Conservation (phyloP, 768 basidiomycete species). For the Amanita exitialis region DNA sequence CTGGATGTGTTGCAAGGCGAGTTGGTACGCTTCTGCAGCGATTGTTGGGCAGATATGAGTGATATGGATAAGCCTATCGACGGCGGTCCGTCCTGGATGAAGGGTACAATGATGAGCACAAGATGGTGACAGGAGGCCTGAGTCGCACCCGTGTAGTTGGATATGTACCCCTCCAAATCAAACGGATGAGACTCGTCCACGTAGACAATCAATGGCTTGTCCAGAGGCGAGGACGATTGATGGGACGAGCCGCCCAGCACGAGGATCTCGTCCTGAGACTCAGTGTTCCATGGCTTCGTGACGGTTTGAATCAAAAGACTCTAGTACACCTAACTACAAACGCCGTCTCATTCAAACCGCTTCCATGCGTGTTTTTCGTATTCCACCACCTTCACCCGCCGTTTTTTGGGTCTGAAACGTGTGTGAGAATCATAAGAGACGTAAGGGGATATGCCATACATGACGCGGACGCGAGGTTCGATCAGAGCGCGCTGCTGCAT, state of each 20-base stretch:
- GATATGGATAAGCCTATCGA: constrained; percentile 66
- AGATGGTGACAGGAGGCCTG: background rate
- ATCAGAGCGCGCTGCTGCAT: constrained; percentile 81
- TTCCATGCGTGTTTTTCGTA: constrained; percentile 81
- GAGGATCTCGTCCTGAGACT: constrained; percentile 3
- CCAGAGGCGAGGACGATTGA: constrained; percentile 14
- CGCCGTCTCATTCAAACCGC: constrained; percentile 40
- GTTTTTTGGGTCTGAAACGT: constrained; percentile 37
- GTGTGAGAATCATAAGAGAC: background rate
- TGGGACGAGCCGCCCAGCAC: constrained; percentile 3
- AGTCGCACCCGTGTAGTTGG: constrained; percentile 59
- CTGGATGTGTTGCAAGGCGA: constrained; percentile 54
- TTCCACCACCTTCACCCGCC: constrained; percentile 42
- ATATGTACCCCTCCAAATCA: constrained; percentile 74
- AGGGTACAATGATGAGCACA: background rate
- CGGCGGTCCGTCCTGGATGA: constrained; percentile 56
- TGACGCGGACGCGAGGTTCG: constrained; percentile 74
- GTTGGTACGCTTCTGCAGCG: constrained; percentile 61
- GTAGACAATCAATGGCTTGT: constrained; percentile 23
- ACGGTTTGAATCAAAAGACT: background rate
- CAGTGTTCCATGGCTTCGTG: constrained; percentile 4
- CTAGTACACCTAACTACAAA: background rate
- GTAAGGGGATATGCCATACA: constrained; percentile 34
- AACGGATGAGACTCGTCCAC: constrained; percentile 81
- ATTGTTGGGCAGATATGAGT: constrained; percentile 54